Evolutionary conservation across 495 filamentous ascomycete genomes (phyloP).

Genomic region (Xylaria scruposa): DNA sequence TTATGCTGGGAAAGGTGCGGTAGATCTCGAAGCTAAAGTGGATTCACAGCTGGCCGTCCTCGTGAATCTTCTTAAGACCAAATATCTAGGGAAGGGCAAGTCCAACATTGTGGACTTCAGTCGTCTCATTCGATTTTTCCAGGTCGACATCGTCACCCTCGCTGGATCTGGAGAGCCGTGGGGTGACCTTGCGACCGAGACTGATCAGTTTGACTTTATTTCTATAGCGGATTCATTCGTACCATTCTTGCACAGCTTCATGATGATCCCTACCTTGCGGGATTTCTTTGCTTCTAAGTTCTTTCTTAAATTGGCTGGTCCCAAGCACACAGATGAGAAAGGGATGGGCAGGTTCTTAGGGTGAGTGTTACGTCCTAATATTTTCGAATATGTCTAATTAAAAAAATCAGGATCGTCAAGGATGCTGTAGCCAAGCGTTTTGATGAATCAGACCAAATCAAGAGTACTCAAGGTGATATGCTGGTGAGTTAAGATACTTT

Average conservation of each 20-base stretch:
- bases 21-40: slow-evolving; percentile 52
- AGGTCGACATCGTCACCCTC: slow-evolving; percentile 57
- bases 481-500: slow-evolving; percentile 41
- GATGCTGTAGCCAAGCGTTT: slow-evolving; percentile 44
- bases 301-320: slow-evolving; percentile 60
- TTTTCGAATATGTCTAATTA: slow-evolving; percentile 15
- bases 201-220: slow-evolving; percentile 58
- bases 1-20: slow-evolving; percentile 59
- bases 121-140: slow-evolving; percentile 53
- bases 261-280: slow-evolving; percentile 41
- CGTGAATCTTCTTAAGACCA: slow-evolving; percentile 46
- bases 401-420: slow-evolving; percentile 36
- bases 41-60: slow-evolving; percentile 50
- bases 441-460: slow-evolving; percentile 33
- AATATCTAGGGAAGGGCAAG: slow-evolving; percentile 41
- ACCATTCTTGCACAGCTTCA: slow-evolving; percentile 34
- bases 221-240: slow-evolving; percentile 44
- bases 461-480: slow-evolving; percentile 44
- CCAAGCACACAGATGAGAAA: slow-evolving; percentile 59
- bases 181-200: slow-evolving; percentile 40
- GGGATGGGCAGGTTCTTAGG: slow-evolving; percentile 49
- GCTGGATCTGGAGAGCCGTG: slow-evolving; percentile 59
- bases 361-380: slow-evolving; percentile 31
- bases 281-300: slow-evolving; percentile 46
- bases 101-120: slow-evolving; percentile 51